Percentiles rank a stretch among this genome's conserved stretches.
Conservation (phyloP, 192 early-diverging fungal species). For the Chytriomyces confervae region DNA sequence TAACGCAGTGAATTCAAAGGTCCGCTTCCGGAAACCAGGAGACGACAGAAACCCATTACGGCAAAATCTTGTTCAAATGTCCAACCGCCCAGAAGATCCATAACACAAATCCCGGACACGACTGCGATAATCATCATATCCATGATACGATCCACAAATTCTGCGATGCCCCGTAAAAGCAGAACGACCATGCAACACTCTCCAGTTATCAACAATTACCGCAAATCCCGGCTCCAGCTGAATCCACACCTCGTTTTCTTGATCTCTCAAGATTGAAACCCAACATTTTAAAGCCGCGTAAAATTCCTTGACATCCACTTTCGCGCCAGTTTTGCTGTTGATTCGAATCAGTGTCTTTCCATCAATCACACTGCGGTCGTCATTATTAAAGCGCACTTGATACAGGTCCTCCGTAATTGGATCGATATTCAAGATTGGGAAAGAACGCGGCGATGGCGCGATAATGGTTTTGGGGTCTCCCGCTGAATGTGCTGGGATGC, state of each 20-base stretch:
- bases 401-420: conserved; percentile 56
- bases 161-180: conserved; percentile 74
- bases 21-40: neutral
- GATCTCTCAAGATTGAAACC: conserved; percentile 61
- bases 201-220: conserved; percentile 84
- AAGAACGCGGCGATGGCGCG: conserved; percentile 60
- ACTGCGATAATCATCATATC: conserved; percentile 77
- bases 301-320: conserved; percentile 58
- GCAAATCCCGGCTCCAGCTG: conserved; percentile 70
- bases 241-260: conserved; percentile 69
- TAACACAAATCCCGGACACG: conserved; percentile 48
- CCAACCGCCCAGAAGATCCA: conserved; percentile 12
- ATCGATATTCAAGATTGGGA: conserved; percentile 73
- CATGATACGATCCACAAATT: conserved; percentile 73
- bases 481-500: conserved; percentile 73
- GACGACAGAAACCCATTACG: neutral
- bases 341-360: conserved; percentile 41
- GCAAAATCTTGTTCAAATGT: conserved; percentile 29
- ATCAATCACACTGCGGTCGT: conserved; percentile 74
- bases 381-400: conserved; percentile 83
- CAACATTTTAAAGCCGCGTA: conserved; percentile 76
- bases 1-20: neutral
- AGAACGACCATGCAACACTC: conserved; percentile 77
- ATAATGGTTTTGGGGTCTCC: conserved; percentile 73
- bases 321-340: conserved; percentile 15